Evolutionary conservation across 768 basidiomycete species (phyloP), one percentile per base, ranked within the genome.

Genomic region (Tulasnella sp.): DNA sequence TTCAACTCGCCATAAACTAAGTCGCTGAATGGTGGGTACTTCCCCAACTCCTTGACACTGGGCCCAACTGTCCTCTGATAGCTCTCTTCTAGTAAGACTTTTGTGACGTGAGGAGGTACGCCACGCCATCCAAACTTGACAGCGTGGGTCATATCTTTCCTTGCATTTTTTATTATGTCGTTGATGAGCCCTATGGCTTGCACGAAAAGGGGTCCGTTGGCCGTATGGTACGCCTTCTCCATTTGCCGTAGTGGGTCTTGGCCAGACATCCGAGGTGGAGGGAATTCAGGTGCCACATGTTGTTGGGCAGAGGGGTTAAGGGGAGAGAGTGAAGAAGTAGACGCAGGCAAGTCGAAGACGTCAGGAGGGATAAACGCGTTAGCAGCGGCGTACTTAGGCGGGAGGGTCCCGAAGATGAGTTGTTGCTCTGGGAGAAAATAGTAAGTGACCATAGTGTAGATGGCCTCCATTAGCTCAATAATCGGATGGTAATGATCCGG

Each of bases 41-140:
- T 80, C 67, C 79, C 84, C 56, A 98, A 77, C 59, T 78, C 79
- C 54, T 81, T 80, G n/a, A 93, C 81, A 66, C 88, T 82, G 0
- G 96, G 96, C 4, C 94, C 94, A 1, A 97, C 93, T 17, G 83
- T 82, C 26, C 96, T 82, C 67, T 97, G 91, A 67, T 99, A 98
- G 38, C 85, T 88, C 74, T 97, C 92, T 45, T 93, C 91, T 54
- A 88, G 77, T 50, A 95, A 79, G 43, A 85, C 83, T 73, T 83
- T 77, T 60, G 86, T 74, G 1, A 93, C 79, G 32, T 79, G 76
- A 49, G 81, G 75, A 0, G 83, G 86, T 26, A 93, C 68, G 2
- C 80, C 82, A 1, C 23, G 58, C 45, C 68, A 69, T 65, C 30
- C 50, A 41, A 26, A 34, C 41, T 23, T 27, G 2, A 51, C 24